Evolutionary conservation across 345 rosid genomes (phyloP).

Genomic region (Populus ilicifolia): DNA sequence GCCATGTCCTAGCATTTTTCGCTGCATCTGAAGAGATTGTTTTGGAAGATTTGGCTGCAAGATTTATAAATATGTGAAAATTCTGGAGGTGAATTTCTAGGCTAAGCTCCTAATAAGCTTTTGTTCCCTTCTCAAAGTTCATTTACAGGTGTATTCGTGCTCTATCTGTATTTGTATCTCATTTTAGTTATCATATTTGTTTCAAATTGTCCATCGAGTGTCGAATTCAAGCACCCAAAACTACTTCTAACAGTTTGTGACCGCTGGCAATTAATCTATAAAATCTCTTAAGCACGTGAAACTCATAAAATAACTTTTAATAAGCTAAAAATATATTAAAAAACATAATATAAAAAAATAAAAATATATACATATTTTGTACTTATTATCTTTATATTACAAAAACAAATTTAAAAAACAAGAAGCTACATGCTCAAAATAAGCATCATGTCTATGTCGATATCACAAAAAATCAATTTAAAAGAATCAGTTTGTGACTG

Average conservation of each 20-base stretch:
- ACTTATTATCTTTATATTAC: no score
- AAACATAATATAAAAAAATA: no score
- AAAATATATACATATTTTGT: no score
- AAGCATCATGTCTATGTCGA: no score
- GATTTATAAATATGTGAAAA: conserved; percentile 74
- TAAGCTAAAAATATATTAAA: no score
- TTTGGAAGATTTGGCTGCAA: conserved; percentile 79
- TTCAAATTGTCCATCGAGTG: background rate
- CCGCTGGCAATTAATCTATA: background rate
- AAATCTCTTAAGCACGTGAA: no score
- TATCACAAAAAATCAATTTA: no score
- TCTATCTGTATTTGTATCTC: background rate
- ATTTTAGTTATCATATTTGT: background rate
- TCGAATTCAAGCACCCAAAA: background rate
- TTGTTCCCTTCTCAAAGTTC: background rate
- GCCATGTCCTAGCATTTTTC: conserved; percentile 82
- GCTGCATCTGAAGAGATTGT: conserved; percentile 94
- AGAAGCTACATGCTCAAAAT: no score
- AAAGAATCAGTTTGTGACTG: background rate
- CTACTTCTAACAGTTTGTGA: background rate
- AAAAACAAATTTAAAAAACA: no score
- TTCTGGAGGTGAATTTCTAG: conserved; percentile 56
- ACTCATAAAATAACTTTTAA: no score
- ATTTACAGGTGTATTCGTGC: background rate
- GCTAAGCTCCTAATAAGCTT: background rate